Evolutionary conservation across 73 alveolate genomes (phyloP), one percentile per base, ranked within the genome.

Genomic region (Paramecium bursaria): DNA sequence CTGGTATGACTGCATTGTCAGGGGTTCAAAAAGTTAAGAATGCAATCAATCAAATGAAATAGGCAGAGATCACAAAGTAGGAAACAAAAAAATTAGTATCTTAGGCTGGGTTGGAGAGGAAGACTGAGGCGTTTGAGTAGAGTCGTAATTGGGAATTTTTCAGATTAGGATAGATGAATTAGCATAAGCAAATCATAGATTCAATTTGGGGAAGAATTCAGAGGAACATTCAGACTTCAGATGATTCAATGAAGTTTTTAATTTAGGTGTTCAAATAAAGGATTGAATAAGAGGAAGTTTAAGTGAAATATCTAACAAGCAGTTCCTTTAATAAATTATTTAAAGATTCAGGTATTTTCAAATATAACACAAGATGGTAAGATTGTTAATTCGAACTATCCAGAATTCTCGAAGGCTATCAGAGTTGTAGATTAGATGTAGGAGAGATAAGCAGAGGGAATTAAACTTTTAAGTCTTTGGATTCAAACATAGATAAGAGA

Each of bases 181-280:
- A n/a, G 11, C 82, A 67, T 67, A 67, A 47, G 44, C n/a, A 67
- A 67, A 25, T 67, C 13, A 57, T 67, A 10, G 82, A 67, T 19
- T 67, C 82, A 21, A 57, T 67, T 14, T 67, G 82, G 82, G 82
- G 57, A 19, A 67, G 82, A 67, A 25, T 67, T 14, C 22, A 67
- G 23, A 67, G 44, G 7, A 47, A 25, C 1, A 57, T 67, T 2
- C 22, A 3, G 17, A 39, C 82, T 39, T 67, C 82, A 6, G 82
- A 67, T 67, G 82, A 67, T 13, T 39, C 82, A 13, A 67, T 67
- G 82, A 67, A 67, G 44, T 67, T 67, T 67, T 67, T 67, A 67
- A 46, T 39, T 10, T 39, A 44, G 17, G 33, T 10, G 10, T 19
- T 67, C 42, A 67, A 25, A 42, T 6, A 6, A 67, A 67, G 82